Conservation (phyloP, 2,329 filamentous ascomycete genomes). For the Hypoxylon sp. region DNA sequence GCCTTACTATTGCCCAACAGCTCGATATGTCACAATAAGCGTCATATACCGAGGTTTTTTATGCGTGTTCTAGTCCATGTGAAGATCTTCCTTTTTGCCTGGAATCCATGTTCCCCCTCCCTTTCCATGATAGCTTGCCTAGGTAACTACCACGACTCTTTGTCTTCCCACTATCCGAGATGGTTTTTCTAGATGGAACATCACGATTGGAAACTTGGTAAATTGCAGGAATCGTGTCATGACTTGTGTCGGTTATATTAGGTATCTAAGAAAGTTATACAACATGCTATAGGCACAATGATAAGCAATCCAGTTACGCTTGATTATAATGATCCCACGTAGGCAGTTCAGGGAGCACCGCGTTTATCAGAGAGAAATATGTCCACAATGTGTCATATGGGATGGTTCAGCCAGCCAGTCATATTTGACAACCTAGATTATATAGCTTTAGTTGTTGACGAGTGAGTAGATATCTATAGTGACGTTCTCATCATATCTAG, state of each 20-base stretch:
- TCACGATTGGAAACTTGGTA: too few relatives aligned
- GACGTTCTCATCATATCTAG: background rate
- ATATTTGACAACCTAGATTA: background rate
- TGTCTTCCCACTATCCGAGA: background rate
- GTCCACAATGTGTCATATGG: background rate
- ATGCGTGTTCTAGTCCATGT: background rate
- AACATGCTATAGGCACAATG: background rate
- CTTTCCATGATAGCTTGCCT: background rate
- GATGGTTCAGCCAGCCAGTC: too few relatives aligned
- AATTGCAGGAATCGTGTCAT: too few relatives aligned
- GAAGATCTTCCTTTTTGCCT: background rate
- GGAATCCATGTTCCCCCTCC: background rate
- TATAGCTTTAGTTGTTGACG: background rate
- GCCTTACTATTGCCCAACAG: background rate
- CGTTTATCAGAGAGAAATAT: background rate
- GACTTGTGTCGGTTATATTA: background rate
- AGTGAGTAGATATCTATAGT: background rate
- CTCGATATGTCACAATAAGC: background rate
- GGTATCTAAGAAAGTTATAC: background rate
- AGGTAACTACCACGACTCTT: background rate
- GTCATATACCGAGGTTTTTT: background rate
- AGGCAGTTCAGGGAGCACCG: background rate
- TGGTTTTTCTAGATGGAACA: background rate
- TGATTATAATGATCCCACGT: background rate
- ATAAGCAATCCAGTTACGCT: too few relatives aligned